Evolutionary conservation across 495 filamentous ascomycete species (phyloP), one percentile per base, ranked within the genome.

Genomic region (Amniculicola lignicola): DNA sequence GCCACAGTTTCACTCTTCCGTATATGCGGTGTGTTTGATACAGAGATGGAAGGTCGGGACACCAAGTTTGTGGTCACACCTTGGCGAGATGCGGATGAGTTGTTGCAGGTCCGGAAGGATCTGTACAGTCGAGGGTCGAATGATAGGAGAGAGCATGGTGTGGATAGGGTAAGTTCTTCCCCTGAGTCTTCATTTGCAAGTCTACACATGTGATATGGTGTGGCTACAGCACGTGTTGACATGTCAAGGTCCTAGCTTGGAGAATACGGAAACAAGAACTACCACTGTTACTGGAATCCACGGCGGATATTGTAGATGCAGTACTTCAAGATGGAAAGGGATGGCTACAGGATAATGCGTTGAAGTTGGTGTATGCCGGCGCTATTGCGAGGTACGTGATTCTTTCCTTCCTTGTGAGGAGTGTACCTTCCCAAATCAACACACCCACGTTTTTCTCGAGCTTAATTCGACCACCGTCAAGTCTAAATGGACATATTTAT

Each of bases 41-140:
- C n/a, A n/a, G n/a, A n/a, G n/a, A n/a, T n/a, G n/a, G n/a, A n/a
- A n/a, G n/a, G 12, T 14, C 3, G 3, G n/a, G 35, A 14, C 3
- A 38, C n/a, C n/a, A n/a, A n/a, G 67, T 86, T 89, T 66, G 76
- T 86, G 16, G 82, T 88, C 69, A 91, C 87, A 25, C 86, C 89
- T 27, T 94, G 89, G 89, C 84, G 87, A 56, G 69, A 78, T 59
- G 76, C 75, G 19, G 54, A 68, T 14, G 83, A 90, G 57, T 77
- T 95, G 40, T 70, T 90, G 47, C 63, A 72, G 14, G 81, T 93
- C 37, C 81, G 88, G 46, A 63, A 63, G 21, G 77, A 83, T 60
- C 83, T 95, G 49, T 94, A 70, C 49, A 23, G 31, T 23, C 85
- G 67, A 77, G 82, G 12, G 49, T 67, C 25, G 46, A 15, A 36